Percentiles rank a stretch among this genome's conserved stretches.
phyloP scores from a whole-genome alignment of 495 filamentous ascomycete species.

The Beverwykella pulmonaria region DNA sequence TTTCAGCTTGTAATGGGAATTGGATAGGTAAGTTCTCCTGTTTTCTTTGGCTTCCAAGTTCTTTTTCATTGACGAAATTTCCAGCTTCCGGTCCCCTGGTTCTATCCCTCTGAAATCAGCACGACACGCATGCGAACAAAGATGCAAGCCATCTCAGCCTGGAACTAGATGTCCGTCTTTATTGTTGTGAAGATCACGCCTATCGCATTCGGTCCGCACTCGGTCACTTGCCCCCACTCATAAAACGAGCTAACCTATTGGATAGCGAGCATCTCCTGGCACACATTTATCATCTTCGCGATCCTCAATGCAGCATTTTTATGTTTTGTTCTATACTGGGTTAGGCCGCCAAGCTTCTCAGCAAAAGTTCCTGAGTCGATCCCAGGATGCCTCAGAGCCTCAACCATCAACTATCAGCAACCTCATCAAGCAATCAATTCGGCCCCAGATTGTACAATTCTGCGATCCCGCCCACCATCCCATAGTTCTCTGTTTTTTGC shows the following conservation, averaged over 20 bases:
- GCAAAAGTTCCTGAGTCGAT: no score
- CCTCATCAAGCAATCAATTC: no score
- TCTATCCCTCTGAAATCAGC: conserved; percentile 48
- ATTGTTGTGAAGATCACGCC: conserved; percentile 48
- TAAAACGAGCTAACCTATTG: background rate
- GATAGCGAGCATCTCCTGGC: conserved; percentile 43
- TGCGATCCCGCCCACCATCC: no score
- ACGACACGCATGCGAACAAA: conserved; percentile 40
- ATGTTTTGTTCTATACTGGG: no score
- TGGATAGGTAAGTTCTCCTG: conserved; percentile 4
- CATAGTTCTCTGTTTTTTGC: no score
- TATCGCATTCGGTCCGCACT: conserved; percentile 1
- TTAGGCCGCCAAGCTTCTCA: no score
- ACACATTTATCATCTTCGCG: conserved; percentile 46
- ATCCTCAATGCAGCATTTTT: conserved; percentile 43
- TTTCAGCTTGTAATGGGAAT: conserved; percentile 23
- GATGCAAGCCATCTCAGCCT: conserved; percentile 34
- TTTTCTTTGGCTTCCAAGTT: conserved; percentile 32
- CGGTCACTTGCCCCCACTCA: background rate
- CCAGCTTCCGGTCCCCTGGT: conserved; percentile 39
- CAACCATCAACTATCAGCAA: no score
- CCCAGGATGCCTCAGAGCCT: no score
- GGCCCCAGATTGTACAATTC: no score
- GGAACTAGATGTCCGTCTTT: conserved; percentile 40
- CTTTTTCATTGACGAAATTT: conserved; percentile 11